Base-by-base conservation (phyloP, 805 yeast genomes). In the Ogataea methanolica region DNA sequence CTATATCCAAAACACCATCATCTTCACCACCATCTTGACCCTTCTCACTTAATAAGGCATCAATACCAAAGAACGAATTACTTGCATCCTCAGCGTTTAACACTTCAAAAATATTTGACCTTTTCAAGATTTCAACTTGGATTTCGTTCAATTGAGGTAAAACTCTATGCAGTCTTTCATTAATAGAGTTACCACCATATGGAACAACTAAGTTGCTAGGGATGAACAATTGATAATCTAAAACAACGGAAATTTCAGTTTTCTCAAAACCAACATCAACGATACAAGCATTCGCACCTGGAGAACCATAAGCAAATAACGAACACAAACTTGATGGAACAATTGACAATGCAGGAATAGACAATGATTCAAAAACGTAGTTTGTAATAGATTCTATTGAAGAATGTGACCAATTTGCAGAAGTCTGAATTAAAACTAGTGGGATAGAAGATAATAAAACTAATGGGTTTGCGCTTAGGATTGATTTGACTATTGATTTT, bases 1-100 rank as follows among this genome's bases (percentile, higher is more conserved):
- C 96, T 42, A 92, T 90, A 63, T 92, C 96, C 36, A 89, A 74
- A 4, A 82, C 80, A 45, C 89, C 95, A 31, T 85, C 92, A 36
- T 81, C 67, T 11, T 54, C 21, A 19, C 21, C 88, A 5, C 71
- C 74, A 15, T 63, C 67, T 11, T 54, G 51, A 4, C 52, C 52
- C 26, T 60, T 56, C n/a, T 51, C 50, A 17, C 44, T 50, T 21
- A 67, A 65, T 33, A 26, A 11, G 9, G 76, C 83, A 43, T 78
- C 81, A 48, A 74, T 61, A 19, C 85, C 82, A 56, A 82, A 83
- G 59, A 81, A 82, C 1, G 87, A 79, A 49, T 74, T 75, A 45
- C 76, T 72, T 37, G 79, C 78, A 41, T 76, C 85, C 56, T 84
- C 87, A 50, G 80, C 84, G 67, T 76, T 79, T 53, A 90, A 73